Conservation (phyloP, 179 eudicot genomes). For the Camellia oleifera region DNA sequence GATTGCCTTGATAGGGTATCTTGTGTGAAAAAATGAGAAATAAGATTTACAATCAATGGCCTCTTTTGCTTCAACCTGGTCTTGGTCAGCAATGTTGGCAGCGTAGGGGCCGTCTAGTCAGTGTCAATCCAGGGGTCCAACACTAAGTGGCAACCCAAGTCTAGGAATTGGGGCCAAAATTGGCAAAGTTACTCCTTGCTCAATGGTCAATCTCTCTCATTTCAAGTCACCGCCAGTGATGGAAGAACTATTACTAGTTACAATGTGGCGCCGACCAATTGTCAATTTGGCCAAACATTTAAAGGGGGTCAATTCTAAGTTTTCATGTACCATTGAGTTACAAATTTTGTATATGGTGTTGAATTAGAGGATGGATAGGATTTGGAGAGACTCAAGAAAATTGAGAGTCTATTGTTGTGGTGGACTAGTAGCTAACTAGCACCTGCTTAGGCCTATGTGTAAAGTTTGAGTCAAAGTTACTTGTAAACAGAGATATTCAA, state of each 20-base stretch:
- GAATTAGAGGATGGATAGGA: background rate
- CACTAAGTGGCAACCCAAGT: slow-evolving; percentile 51
- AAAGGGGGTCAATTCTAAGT: slow-evolving; percentile 37
- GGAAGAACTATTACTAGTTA: slow-evolving; percentile 33
- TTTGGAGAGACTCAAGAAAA: slow-evolving; percentile 9
- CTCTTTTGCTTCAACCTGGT: slow-evolving; percentile 62
- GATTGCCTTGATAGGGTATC: slow-evolving; percentile 34
- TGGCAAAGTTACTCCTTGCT: slow-evolving; percentile 52
- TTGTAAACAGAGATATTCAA: background rate
- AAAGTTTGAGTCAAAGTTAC: background rate
- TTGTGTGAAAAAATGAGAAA: slow-evolving; percentile 48
- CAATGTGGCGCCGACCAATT: slow-evolving; percentile 35
- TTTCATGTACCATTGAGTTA: background rate
- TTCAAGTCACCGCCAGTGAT: slow-evolving; percentile 48
- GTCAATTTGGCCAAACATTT: slow-evolving; percentile 56
- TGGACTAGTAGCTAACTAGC: slow-evolving; percentile 14
- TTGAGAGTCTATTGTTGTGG: slow-evolving; percentile 18
- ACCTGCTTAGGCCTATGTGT: slow-evolving; percentile 27
- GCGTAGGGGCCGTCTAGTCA: slow-evolving; percentile 48
- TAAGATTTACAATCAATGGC: slow-evolving; percentile 59
- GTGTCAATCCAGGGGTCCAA: slow-evolving; percentile 48
- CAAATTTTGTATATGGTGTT: background rate
- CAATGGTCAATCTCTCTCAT: slow-evolving; percentile 46
- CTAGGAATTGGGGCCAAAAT: slow-evolving; percentile 61
- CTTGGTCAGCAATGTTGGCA: slow-evolving; percentile 43